phyloP scores from a whole-genome alignment of 768 basidiomycete species.

The Gymnopilus junonius region DNA sequence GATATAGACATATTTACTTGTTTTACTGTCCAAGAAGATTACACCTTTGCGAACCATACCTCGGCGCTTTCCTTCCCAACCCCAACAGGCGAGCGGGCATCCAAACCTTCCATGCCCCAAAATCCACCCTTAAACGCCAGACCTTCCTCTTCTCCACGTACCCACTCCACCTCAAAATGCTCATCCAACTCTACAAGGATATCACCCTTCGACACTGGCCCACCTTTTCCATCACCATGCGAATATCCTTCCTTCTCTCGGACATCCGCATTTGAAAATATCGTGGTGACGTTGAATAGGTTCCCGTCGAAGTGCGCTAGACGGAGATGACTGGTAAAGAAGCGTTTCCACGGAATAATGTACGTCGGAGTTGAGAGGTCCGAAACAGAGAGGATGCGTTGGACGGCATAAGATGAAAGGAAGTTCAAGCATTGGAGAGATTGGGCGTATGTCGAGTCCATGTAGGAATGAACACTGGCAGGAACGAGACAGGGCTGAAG shows the following conservation, averaged over 20 bases:
- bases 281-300: slow-evolving; percentile 41
- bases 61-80: slow-evolving; percentile 39
- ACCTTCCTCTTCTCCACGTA: slow-evolving; percentile 36
- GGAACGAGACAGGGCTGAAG: slow-evolving; percentile 39
- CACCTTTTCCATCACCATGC: neutral
- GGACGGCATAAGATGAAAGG: slow-evolving; percentile 28
- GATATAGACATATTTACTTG: too few species aligned
- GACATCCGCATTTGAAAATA: slow-evolving; percentile 41
- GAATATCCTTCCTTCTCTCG: slow-evolving; percentile 28
- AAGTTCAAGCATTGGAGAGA: slow-evolving; percentile 25
- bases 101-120: slow-evolving; percentile 43
- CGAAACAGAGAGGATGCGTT: slow-evolving; percentile 32
- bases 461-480: neutral
- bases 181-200: slow-evolving; percentile 40
- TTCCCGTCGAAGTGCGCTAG: slow-evolving; percentile 41
- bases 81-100: slow-evolving; percentile 33
- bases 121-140: slow-evolving; percentile 43
- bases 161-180: slow-evolving; percentile 43
- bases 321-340: slow-evolving; percentile 41
- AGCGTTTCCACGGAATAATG: slow-evolving; percentile 37
- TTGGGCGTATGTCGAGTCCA: neutral
- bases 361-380: slow-evolving; percentile 34
- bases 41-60: slow-evolving; percentile 37
- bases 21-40: too few species aligned
- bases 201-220: slow-evolving; percentile 25